Conservation (phyloP, 176 grass and related monocot species). For the Zoysia japonica region DNA sequence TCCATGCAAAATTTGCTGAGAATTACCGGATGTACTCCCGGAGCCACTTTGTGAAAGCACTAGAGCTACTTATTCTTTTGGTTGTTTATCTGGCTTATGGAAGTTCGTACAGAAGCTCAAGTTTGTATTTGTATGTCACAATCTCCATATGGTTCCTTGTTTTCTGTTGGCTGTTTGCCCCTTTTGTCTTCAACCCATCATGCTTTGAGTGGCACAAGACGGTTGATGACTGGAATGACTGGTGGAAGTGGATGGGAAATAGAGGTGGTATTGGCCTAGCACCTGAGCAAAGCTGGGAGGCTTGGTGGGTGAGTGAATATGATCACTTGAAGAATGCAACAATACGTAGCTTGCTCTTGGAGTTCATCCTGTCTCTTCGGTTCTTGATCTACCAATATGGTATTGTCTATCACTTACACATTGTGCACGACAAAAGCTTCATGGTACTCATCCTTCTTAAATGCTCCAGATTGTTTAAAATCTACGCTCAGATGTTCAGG, state of each 20-base stretch:
- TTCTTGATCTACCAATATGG: conserved; percentile 78
- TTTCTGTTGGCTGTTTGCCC: conserved; percentile 66
- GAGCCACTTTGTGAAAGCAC: conserved; percentile 74
- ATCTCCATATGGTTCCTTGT: conserved; percentile 76
- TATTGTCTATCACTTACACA: conserved; percentile 73
- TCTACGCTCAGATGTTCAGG: background rate
- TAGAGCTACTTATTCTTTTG: conserved; percentile 68
- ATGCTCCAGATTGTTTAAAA: conserved; percentile 17
- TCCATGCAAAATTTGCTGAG: conserved; percentile 72
- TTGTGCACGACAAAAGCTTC: conserved; percentile 60
- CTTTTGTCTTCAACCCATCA: conserved; percentile 79
- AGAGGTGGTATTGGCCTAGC: conserved; percentile 67
- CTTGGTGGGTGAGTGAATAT: conserved; percentile 75
- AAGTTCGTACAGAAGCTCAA: conserved; percentile 52
- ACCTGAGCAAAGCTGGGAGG: conserved; percentile 70
- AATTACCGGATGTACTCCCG: conserved; percentile 76
- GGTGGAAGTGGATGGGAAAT: conserved; percentile 72
- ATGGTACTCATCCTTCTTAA: conserved; percentile 42
- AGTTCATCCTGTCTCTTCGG: conserved; percentile 58
- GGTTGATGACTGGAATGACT: conserved; percentile 71
- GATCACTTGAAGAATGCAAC: conserved; percentile 59
- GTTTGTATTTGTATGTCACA: conserved; percentile 56
- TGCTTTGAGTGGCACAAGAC: conserved; percentile 84
- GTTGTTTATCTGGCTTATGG: conserved; percentile 69
- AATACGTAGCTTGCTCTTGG: conserved; percentile 59